Evolutionary conservation across 2,329 filamentous ascomycete species (phyloP).

Genomic region (Thielaviopsis euricoi): DNA sequence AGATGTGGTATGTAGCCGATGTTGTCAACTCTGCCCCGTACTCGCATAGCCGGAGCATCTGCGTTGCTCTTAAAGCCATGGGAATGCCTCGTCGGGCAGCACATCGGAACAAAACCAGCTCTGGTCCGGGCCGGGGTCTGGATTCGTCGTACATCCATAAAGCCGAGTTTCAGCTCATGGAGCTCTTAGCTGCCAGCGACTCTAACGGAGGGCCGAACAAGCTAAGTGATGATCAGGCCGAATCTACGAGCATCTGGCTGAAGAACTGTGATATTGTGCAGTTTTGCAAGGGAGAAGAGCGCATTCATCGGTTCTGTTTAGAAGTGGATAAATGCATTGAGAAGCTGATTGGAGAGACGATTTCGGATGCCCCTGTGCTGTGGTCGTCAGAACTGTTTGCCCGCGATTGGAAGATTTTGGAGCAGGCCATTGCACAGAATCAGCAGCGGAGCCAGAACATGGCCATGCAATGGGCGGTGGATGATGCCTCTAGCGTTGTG

Average conservation of each 20-base stretch:
- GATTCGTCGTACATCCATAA: constrained; percentile 55
- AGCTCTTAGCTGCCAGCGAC: constrained; percentile 65
- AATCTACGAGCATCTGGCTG: constrained; percentile 70
- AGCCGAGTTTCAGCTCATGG: constrained; percentile 70
- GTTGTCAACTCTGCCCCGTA: constrained; percentile 82
- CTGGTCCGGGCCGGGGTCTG: constrained; percentile 29
- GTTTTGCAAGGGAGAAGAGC: constrained; percentile 85
- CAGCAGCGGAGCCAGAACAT: constrained; percentile 22
- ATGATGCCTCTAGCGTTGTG: constrained; percentile 36
- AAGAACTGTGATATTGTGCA: constrained; percentile 71
- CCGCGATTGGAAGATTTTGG: constrained; percentile 52
- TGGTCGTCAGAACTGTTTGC: constrained; percentile 86
- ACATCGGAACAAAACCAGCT: neutral
- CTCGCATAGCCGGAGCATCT: constrained; percentile 72
- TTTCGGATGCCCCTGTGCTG: constrained; percentile 70
- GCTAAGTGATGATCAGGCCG: constrained; percentile 85
- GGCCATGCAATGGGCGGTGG: constrained; percentile 28
- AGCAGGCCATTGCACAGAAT: constrained; percentile 20
- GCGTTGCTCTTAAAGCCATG: constrained; percentile 83
- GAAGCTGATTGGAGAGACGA: constrained; percentile 69
- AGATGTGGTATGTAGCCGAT: constrained; percentile 98
- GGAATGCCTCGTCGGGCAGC: constrained; percentile 42
- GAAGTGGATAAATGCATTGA: constrained; percentile 77
- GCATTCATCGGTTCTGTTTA: constrained; percentile 84
- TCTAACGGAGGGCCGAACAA: constrained; percentile 88